Base-by-base conservation (phyloP, 768 basidiomycete genomes). In the Dacryopinax primogenitus region DNA sequence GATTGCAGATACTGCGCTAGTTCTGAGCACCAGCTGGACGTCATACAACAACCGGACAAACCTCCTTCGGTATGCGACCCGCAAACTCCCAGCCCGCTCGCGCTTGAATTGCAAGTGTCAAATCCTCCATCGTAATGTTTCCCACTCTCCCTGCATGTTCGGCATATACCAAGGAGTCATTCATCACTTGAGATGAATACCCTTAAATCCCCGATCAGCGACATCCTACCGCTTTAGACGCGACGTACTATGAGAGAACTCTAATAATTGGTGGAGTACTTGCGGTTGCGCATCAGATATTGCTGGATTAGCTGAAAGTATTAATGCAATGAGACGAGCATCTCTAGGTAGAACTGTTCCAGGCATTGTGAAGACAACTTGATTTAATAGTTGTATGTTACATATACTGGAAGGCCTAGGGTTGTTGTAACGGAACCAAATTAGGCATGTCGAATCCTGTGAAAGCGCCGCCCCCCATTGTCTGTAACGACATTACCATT, bases 31-130 rank as follows among this genome's bases (percentile, higher is more conserved):
- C n/a, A n/a, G n/a, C n/a, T n/a, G n/a, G n/a, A n/a, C n/a, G n/a
- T n/a, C n/a, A n/a, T n/a, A n/a, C n/a, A n/a, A n/a, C n/a, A n/a
- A n/a, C n/a, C n/a, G n/a, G 51, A 74, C 78, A 32, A 65, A 92
- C 90, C 83, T 92, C 90, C 76, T 92, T 92, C 1, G 90, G 90
- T 32, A 92, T 84, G 37, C 90, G 81, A 4, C 91, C 90, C 26
- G 90, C 90, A 73, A 91, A 88, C 74, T 92, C 91, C 91, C 91
- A 92, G 44, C 90, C 91, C 2, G 92, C 91, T 65, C 90, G 84
- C 4, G 90, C 89, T 74, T 92, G 90, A 3, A 91, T 86, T 1
- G 90, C 88, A 39, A 92, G 79, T 2, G 83, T 81, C 58, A 89
- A 78, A 74, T 92, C 90, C 68, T 92, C 90, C 79, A 86, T 83